Conservation (phyloP, 768 basidiomycete genomes). For the Termitomyces bulborhizus region DNA sequence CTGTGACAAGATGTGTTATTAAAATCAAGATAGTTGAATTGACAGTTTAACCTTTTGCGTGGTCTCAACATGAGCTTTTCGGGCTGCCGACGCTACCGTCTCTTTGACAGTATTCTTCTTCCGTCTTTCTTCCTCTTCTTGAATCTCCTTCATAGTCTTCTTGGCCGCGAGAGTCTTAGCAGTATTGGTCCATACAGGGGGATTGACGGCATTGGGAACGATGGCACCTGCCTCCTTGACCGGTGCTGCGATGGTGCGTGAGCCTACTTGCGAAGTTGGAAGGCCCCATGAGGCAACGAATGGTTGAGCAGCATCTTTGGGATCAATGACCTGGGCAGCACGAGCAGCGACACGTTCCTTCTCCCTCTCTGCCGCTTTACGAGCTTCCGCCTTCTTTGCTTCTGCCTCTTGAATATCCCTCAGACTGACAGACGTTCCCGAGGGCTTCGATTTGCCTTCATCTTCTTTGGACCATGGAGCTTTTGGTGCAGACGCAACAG, state of each 20-base stretch:
- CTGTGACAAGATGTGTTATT: conserved; percentile 17
- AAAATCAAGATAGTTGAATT: not conserved
- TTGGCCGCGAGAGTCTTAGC: conserved; percentile 51
- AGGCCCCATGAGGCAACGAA: conserved; percentile 81
- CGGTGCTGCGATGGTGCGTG: conserved; percentile 27
- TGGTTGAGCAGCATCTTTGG: conserved; percentile 51
- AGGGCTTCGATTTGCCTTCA: conserved; percentile 46
- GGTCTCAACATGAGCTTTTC: conserved; percentile 75
- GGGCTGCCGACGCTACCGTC: conserved; percentile 47
- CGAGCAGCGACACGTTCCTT: conserved; percentile 52
- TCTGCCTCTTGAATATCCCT: conserved; percentile 97
- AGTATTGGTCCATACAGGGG: conserved; percentile 73
- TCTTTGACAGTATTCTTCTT: conserved; percentile 66
- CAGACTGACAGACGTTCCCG: conserved; percentile 53
- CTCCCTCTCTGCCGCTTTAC: conserved; percentile 71
- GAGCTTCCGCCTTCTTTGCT: conserved; percentile 69
- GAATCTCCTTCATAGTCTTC: conserved; percentile 98
- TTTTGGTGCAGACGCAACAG: conserved; percentile 31
- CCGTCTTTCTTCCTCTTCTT: conserved; percentile 91
- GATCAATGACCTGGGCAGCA: conserved; percentile 27
- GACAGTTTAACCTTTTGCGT: conserved; percentile 55
- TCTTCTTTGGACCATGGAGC: conserved; percentile 67
- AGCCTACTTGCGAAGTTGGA: conserved; percentile 75
- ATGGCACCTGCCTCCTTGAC: conserved; percentile 35
- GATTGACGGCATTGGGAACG: conserved; percentile 24